Percentiles rank a stretch among this genome's conserved stretches.
Conservation (phyloP, 2,329 filamentous ascomycete genomes). For the Sordariomycetes sp. region DNA sequence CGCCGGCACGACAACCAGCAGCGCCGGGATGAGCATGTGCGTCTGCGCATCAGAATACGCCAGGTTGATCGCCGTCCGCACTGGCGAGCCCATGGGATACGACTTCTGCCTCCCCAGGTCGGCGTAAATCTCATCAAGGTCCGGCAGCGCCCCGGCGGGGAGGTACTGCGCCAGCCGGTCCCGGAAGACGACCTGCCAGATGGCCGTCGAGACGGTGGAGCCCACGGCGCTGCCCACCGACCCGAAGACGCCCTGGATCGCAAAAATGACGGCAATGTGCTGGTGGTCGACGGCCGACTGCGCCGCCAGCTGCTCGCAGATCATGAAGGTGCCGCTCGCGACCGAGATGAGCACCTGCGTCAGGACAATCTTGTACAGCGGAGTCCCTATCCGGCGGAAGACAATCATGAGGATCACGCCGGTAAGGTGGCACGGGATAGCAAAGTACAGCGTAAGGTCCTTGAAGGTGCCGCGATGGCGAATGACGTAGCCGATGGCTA, state of each 20-base stretch:
- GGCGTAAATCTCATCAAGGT: conserved; percentile 34
- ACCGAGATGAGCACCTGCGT: conserved; percentile 48
- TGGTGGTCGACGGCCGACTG: conserved; percentile 43
- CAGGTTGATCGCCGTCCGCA: conserved; percentile 40
- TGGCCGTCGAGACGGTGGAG: conserved; percentile 40
- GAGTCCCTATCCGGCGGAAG: conserved; percentile 36
- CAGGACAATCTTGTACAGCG: conserved; percentile 40
- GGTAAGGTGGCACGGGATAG: conserved; percentile 37
- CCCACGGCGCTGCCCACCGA: conserved; percentile 46
- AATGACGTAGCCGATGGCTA: conserved; percentile 34
- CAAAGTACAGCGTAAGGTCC: conserved; percentile 34
- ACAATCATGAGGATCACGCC: conserved; percentile 44
- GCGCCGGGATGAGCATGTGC: conserved; percentile 29
- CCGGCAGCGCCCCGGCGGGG: conserved; percentile 20
- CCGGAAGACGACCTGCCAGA: conserved; percentile 47
- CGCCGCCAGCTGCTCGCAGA: conserved; percentile 42
- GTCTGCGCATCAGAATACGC: conserved; percentile 40
- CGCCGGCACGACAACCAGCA: conserved; percentile 23
- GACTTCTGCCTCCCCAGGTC: conserved; percentile 35
- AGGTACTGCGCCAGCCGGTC: conserved; percentile 32
- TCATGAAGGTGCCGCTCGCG: conserved; percentile 41
- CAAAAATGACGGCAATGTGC: conserved; percentile 40
- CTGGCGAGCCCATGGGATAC: conserved; percentile 34
- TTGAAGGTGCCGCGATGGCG: conserved; percentile 38
- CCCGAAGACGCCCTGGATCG: conserved; percentile 42